Base-by-base conservation (phyloP, 2,329 filamentous ascomycete genomes). In the Colletotrichum theobromicola region DNA sequence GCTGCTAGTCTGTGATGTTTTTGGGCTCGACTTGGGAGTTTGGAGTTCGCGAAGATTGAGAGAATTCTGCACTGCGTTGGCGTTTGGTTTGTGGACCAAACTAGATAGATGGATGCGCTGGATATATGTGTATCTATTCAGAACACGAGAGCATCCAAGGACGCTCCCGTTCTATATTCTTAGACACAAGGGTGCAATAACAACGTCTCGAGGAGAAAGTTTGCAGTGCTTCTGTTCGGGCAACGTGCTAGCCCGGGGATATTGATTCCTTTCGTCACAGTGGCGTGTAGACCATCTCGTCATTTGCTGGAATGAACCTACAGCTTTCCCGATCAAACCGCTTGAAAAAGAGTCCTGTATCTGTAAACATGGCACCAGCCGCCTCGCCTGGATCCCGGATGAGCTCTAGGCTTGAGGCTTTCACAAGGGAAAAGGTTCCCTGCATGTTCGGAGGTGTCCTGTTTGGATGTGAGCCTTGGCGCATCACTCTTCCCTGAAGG, bases 301-400 rank as follows among this genome's bases (percentile, higher is more conserved):
- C 50, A 12, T 72, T 75, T 3, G 68, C 63, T 28, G 72, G 72
- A 28, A 98, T 89, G 85, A 98, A 99, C 5, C 85, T 87, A 77
- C 91, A 91, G 0, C 84, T 87, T 37, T 85, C 86, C 6, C 82
- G 80, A 83, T 98, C 94, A 88, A 95, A 98, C 55, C 95, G 89
- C 83, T 95, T 97, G 83, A 99, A 98, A 83, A 94, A 95, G 79
- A 93, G 93, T 1, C 97, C 97, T 4, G 95, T 95, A 77, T 94
- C 84, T 60, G 88, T 87, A 80, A 95, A 89, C 76, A 97, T 89
- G 84, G 0, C 90, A 88, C 30, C 69, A 28, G 62, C n/a, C 13
- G 60, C 76, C 24, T 71, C 50, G 2, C 72, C 64, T 13, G 65
- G 67, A 30, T 76, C 53, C 16, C 57, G 63, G 6, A 77, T 65